Conservation (phyloP, 2,329 filamentous ascomycete genomes). For the Tympanopsis confertula region DNA sequence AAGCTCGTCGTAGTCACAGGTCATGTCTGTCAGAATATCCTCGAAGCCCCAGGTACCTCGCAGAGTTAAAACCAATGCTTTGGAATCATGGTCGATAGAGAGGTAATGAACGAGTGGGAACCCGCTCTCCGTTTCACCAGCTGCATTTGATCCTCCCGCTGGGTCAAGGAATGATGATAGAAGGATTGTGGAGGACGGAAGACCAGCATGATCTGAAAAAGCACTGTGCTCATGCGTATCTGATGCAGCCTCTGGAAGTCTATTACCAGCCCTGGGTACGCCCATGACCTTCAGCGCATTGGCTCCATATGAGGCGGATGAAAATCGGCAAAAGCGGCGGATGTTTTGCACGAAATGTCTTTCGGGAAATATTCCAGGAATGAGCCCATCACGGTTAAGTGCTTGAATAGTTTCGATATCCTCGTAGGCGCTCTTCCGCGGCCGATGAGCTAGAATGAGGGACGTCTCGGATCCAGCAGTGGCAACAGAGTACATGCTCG, state of each 20-base stretch:
- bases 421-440: neutral
- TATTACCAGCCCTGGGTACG: slow-evolving; percentile 18
- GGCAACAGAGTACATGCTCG: slow-evolving; percentile 30
- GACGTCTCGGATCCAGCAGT: slow-evolving; percentile 18
- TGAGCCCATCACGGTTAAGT: neutral
- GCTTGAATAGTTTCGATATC: neutral
- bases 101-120: slow-evolving; percentile 44
- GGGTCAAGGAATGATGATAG: slow-evolving; percentile 42
- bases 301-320: slow-evolving; percentile 9
- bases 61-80: slow-evolving; percentile 40
- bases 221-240: slow-evolving; percentile 21
- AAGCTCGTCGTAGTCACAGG: slow-evolving; percentile 40
- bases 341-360: slow-evolving; percentile 8
- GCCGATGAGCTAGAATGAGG: slow-evolving; percentile 2
- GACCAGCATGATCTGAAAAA: slow-evolving; percentile 8
- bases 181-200: slow-evolving; percentile 13
- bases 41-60: slow-evolving; percentile 44
- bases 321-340: slow-evolving; percentile 10
- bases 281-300: slow-evolving; percentile 9
- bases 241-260: slow-evolving; percentile 28
- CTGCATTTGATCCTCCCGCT: slow-evolving; percentile 36
- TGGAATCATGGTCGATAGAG: slow-evolving; percentile 42
- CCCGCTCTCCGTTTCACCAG: slow-evolving; percentile 34
- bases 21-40: slow-evolving; percentile 44
- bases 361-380: slow-evolving; percentile 3